Evolutionary conservation across 371 early-diverging fungal species (phyloP), one percentile per base, ranked within the genome.

Genomic region (Mortierella sp.): DNA sequence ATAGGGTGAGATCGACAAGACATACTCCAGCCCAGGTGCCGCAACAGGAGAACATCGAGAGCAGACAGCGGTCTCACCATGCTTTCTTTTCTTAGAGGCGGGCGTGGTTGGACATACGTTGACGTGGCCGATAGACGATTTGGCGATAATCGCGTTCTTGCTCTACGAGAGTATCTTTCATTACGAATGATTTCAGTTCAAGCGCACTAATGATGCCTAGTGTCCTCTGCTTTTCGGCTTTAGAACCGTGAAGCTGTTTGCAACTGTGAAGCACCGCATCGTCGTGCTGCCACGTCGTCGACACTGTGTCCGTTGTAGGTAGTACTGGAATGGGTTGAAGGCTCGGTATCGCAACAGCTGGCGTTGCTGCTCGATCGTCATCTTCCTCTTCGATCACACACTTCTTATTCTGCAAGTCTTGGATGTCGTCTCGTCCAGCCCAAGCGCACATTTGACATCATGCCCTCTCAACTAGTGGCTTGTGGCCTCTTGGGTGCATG

Each of bases 321-420:
- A 43, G 64, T 21, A 50, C 30, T 50, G 64, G 56, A 42, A 56
- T 31, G 23, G 50, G 27, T 39, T 39, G 50, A 37, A 42, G 17
- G 43, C 64, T 63, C 50, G 64, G 64, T 50, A 63, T 63, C 7
- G 56, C 37, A 31, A 63, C 55, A 50, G 55, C 64, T 49, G 64
- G 58, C 34, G 42, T 30, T 24, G 26, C 55, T 63, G 64, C n/a
- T 48, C 49, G 26, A 32, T 50, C 64, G 50, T 63, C 17, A 21
- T 63, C 62, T 49, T 63, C 21, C 49, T 62, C 63, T 24, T 53
- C 63, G 46, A 46, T 28, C 12, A 49, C 14, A 3, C 31, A n/a
- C n/a, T n/a, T n/a, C n/a, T n/a, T n/a, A n/a, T n/a, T n/a, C n/a
- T n/a, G n/a, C n/a, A n/a, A n/a, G 37, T 34, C 37, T 4, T 34